Evolutionary conservation across 129 eudicot genomes (phyloP).

Genomic region (carrot (Daucus carota)): DH1_v3.0 NC_030387.2:3532001-3532500

Average conservation of each 20-base stretch:
- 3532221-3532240: conserved; percentile 56
- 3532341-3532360: conserved; percentile 29
- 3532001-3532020: too few species aligned
- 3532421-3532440: conserved; percentile 57
- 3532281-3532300: conserved; percentile 24
- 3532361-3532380: conserved; percentile 39
- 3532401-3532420: conserved; percentile 63
- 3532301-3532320: conserved; percentile 23
- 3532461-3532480: conserved; percentile 32
- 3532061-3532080: neutral
- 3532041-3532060: neutral
- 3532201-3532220: conserved; percentile 60
- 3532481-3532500: conserved; percentile 77
- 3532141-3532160: conserved; percentile 25
- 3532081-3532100: neutral
- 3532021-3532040: too few species aligned
- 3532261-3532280: conserved; percentile 8
- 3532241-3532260: conserved; percentile 46
- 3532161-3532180: conserved; percentile 44
- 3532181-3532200: conserved; percentile 65
- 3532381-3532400: conserved; percentile 65
- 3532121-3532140: neutral
- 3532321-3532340: conserved; percentile 20
- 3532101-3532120: conserved; percentile 1
- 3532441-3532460: conserved; percentile 42